Evolutionary conservation across 2,329 filamentous ascomycete species (phyloP), one percentile per base, ranked within the genome.

Genomic region (Cladophialophora carrionii): DNA sequence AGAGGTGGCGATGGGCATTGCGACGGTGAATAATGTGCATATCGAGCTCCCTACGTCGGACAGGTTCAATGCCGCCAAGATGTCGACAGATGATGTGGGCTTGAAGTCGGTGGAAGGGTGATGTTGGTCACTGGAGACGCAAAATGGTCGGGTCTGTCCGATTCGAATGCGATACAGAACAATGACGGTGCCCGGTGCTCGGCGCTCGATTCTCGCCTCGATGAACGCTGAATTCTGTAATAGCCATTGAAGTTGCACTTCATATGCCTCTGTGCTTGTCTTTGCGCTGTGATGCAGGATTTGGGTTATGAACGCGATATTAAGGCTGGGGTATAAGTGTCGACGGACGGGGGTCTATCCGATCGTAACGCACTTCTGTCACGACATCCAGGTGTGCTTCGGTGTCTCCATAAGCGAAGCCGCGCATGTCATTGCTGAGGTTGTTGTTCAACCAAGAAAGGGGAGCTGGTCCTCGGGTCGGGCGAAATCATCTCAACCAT

Each of bases 1-100:
- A 17, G 62, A 72, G 37, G 76, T 76, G 10, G 72, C 69, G 48
- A 73, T 80, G 62, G 72, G 74, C 57, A 76, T 78, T 69, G 77
- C 77, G 3, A 74, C 77, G 26, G 72, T 75, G 17, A 72, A 72
- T 49, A 75, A 79, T 65, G 72, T 79, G 46, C 76, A 77, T 65
- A 70, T 79, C 26, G 76, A 79, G 70, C 67, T 80, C 53, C 78
- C 78, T 0, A 76, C 71, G 1, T 73, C 71, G 4, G 74, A 76
- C 37, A 77, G 77, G 32, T 80, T 79, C 62, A 79, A 79, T 64
- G 70, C 71, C 29, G 74, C 75, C 22, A 70, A 57, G 31, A 59
- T 67, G 65, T 59, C 61, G 24, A 67, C 65, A 6, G 65, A 67
- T 46, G 62, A 67, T 57, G 61, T 64, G 17, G 65, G 65, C 2